These are phyloP conservation scores for Cetraspora pellucida DNA, from an alignment of 192 early-diverging fungal species.

Conservation along the genomic window DNA sequence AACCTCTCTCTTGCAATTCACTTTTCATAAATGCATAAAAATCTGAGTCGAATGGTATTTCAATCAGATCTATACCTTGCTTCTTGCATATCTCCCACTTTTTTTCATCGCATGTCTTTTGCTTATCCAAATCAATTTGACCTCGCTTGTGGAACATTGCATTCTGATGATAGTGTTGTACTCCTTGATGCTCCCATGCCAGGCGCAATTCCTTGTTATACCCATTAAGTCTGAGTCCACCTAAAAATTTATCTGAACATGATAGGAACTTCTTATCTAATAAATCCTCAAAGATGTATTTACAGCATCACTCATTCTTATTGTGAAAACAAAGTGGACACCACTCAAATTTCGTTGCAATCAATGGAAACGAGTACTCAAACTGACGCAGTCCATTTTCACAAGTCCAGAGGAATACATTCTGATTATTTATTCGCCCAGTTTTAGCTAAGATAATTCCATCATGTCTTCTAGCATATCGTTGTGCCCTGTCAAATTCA, in stretches of 20 bases:
- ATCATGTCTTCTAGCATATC: not conserved
- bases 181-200: not conserved
- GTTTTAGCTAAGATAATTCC: not conserved
- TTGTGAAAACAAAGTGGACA: not conserved
- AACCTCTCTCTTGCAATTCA: too few relatives aligned
- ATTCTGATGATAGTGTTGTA: not conserved
- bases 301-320: not conserved
- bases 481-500: not conserved
- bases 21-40: not conserved
- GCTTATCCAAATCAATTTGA: not conserved
- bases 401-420: conserved; percentile 6
- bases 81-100: conserved; percentile 7
- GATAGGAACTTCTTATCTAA: not conserved
- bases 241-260: not conserved
- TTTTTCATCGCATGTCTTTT: not conserved
- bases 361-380: not conserved
- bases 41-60: not conserved
- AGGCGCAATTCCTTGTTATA: not conserved
- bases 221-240: not conserved
- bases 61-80: not conserved
- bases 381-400: not conserved
- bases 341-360: conserved; percentile 16
- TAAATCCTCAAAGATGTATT: conserved; percentile 20
- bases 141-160: not conserved
- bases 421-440: not conserved